Conservation (phyloP, 75 land plant species). For the Sequoiadendron giganteum region DNA sequence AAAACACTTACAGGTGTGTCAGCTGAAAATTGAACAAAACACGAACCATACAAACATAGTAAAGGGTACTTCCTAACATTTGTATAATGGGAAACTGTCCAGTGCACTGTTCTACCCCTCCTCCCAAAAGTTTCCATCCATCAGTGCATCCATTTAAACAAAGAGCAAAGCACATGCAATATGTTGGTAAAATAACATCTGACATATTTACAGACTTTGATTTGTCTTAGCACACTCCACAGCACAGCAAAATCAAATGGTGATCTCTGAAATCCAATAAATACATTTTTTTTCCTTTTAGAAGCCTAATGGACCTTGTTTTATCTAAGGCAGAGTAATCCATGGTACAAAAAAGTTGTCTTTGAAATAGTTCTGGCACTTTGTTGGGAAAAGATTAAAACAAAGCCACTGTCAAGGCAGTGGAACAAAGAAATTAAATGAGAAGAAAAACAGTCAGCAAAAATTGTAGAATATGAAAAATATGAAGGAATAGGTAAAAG, state of each 20-base stretch:
- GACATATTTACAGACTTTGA: neutral
- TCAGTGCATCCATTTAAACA: neutral
- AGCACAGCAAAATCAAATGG: slow-evolving; percentile 40
- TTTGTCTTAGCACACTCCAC: slow-evolving; percentile 35
- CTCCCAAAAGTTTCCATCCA: slow-evolving; percentile 15
- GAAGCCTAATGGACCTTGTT: slow-evolving; percentile 19
- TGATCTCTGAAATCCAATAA: slow-evolving; percentile 47
- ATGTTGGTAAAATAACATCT: neutral
- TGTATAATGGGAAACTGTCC: slow-evolving; percentile 46
- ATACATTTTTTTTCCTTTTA: slow-evolving; percentile 35
- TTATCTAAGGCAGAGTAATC: slow-evolving; percentile 43
- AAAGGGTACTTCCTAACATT: slow-evolving; percentile 54
- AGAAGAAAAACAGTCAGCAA: too few relatives aligned
- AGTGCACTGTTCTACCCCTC: slow-evolving; percentile 52
- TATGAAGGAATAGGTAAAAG: too few relatives aligned
- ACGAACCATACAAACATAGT: slow-evolving; percentile 48
- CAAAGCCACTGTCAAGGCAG: too few relatives aligned
- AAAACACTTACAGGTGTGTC: slow-evolving; percentile 44
- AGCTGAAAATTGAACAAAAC: slow-evolving; percentile 51
- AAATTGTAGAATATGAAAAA: too few relatives aligned
- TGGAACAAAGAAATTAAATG: too few relatives aligned
- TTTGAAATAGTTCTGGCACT: slow-evolving; percentile 48
- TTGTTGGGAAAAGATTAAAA: slow-evolving; percentile 22
- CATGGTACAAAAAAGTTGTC: slow-evolving; percentile 51
- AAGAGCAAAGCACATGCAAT: neutral